Evolutionary conservation across 2,329 filamentous ascomycete genomes (phyloP), one percentile per base, ranked within the genome.

Genomic region (Cercospora beticola): DNA sequence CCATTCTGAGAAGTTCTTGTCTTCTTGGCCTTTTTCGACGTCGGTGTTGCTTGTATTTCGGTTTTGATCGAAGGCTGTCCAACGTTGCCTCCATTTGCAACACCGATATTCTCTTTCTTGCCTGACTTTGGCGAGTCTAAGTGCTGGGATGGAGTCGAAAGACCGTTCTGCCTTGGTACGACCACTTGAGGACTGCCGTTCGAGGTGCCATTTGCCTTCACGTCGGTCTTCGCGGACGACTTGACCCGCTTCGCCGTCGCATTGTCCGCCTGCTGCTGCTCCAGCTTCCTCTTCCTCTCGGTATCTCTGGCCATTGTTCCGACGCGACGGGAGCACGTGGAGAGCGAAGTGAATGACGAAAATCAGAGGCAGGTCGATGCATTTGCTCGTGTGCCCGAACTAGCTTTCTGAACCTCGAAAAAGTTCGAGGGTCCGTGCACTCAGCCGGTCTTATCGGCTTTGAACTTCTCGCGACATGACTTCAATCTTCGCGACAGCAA

Each of bases 251-350:
- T 74, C 58, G 69, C 61, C 31, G 72, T 70, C 28, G 65, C 62
- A 58, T 28, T 69, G 12, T 71, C 68, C 8, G 49, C 52, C 36
- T 71, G 68, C 31, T 70, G 69, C 49, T 70, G 69, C 49, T 74
- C 72, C 26, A 70, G 65, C 68, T 74, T 74, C 21, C 72, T 66
- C 68, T 74, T 74, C 23, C 65, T 70, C 36, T 70, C 70, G 16
- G 46, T 52, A 26, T 70, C 69, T 63, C 62, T 71, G 18, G 69
- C 69, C 72, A 74, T 74, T 12, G 9, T 61, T 36, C n/a, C n/a
- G 28, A 7, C 21, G 46, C 28, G 33, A 64, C 33, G 46, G 26
- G 16, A 33, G 23, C 59, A 30, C 36, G 49, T 18, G 36, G 59
- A 12, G 36, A 36, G 59, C 16, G 26, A 49, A 31, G 36, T 36